phyloP scores from a whole-genome alignment of 2,329 filamentous ascomycete genomes.

The Sarocladiaceae sp. region DNA sequence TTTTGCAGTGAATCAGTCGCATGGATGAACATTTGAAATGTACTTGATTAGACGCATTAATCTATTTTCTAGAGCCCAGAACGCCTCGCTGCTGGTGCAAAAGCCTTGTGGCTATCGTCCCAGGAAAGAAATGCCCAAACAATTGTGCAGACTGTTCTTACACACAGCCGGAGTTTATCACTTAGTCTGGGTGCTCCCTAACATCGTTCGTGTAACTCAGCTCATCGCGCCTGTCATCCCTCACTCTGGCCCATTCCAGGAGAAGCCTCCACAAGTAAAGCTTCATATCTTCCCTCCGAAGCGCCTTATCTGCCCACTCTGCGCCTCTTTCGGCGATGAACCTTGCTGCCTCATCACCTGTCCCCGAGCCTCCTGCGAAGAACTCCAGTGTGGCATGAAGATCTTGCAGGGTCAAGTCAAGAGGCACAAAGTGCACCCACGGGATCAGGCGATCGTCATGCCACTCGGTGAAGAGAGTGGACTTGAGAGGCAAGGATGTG shows the following conservation, averaged over 20 bases:
- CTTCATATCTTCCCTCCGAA: conserved; percentile 59
- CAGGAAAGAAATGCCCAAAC: background rate
- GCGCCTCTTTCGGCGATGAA: conserved; percentile 54
- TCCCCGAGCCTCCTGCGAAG: conserved; percentile 46
- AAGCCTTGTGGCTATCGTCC: background rate
- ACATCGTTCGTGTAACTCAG: conserved; percentile 40
- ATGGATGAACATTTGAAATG: too few relatives aligned
- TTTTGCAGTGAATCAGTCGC: too few relatives aligned
- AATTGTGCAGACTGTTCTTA: background rate
- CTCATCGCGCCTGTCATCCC: conserved; percentile 35
- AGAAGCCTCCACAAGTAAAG: conserved; percentile 59
- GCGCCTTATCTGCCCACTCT: conserved; percentile 54
- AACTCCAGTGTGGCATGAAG: conserved; percentile 60
- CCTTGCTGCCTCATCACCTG: conserved; percentile 49
- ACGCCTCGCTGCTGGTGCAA: background rate
- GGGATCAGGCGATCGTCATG: conserved; percentile 62
- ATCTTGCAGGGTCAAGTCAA: conserved; percentile 63
- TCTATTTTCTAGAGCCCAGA: background rate
- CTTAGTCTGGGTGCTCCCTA: conserved; percentile 1
- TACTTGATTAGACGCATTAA: too few relatives aligned
- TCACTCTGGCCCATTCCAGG: conserved; percentile 50
- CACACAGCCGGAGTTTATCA: background rate
- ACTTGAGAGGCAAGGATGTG: conserved; percentile 62
- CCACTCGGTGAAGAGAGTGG: conserved; percentile 69
- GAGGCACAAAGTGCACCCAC: conserved; percentile 67